Percentiles rank a stretch among this genome's conserved stretches.
Evolutionary conservation across 495 filamentous ascomycete genomes (phyloP).

Genomic region (Daldinia grandis): DNA sequence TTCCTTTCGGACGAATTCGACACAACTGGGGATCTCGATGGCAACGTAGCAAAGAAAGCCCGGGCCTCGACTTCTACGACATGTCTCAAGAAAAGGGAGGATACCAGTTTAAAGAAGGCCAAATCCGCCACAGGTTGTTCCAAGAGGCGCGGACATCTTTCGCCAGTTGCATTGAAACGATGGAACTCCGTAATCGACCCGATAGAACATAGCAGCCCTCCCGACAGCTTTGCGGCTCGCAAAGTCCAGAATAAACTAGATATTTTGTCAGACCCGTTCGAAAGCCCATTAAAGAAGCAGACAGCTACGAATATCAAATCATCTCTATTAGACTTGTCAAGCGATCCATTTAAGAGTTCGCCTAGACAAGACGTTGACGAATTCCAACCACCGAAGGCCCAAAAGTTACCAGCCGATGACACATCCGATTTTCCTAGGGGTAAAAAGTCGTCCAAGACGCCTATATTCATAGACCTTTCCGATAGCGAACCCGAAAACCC

Average conservation of each 20-base stretch:
- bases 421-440: conserved; percentile 6
- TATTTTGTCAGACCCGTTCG: conserved; percentile 39
- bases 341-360: conserved; percentile 32
- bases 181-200: conserved; percentile 36
- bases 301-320: conserved; percentile 2
- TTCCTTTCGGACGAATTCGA: conserved; percentile 65
- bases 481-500: conserved; percentile 25
- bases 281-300: conserved; percentile 33
- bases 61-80: conserved; percentile 16
- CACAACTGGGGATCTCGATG: conserved; percentile 46
- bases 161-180: conserved; percentile 21
- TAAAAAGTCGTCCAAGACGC: conserved; percentile 8
- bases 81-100: conserved; percentile 10
- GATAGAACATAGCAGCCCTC: conserved; percentile 43
- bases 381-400: conserved; percentile 5
- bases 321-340: conserved; percentile 26
- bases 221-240: conserved; percentile 4
- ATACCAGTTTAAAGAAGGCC: conserved; percentile 16
- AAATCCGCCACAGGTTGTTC: conserved; percentile 13
- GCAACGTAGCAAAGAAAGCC: conserved; percentile 31
- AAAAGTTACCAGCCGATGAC: neutral
- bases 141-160: neutral
- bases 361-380: conserved; percentile 6
- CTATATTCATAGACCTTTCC: conserved; percentile 43
- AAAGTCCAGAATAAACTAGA: conserved; percentile 3